phyloP scores from a whole-genome alignment of 129 eudicot genomes.

The Logfia minima region DNA sequence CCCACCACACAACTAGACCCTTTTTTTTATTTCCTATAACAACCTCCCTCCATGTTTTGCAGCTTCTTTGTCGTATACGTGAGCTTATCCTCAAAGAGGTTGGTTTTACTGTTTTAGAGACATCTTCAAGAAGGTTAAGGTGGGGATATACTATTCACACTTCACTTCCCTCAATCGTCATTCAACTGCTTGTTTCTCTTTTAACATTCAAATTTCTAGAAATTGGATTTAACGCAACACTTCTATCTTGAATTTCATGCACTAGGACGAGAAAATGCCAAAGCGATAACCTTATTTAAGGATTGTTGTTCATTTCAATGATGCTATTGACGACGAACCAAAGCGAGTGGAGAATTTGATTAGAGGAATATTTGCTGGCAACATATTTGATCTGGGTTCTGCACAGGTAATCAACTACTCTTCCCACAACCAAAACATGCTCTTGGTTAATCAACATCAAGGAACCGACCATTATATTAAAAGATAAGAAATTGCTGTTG shows the following conservation, averaged over 20 bases:
- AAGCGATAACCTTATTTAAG: constrained; percentile 84
- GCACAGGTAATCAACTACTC: constrained; percentile 62
- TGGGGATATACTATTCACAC: constrained; percentile 22
- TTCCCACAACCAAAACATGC: background rate
- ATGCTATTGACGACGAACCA: constrained; percentile 77
- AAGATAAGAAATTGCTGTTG: no score
- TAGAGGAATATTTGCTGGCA: constrained; percentile 97
- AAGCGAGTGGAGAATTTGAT: constrained; percentile 85
- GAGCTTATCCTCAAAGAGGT: constrained; percentile 93
- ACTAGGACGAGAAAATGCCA: constrained; percentile 95
- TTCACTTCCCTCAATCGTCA: no score
- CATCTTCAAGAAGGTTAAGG: constrained; percentile 97
- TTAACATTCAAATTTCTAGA: background rate
- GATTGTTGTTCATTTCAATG: constrained; percentile 73
- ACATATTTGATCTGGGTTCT: constrained; percentile 97
- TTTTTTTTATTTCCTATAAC: background rate
- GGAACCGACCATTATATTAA: background rate
- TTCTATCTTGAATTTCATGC: constrained; percentile 21
- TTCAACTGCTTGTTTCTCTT: no score
- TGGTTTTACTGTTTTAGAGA: constrained; percentile 98
- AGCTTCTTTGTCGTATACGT: constrained; percentile 94
- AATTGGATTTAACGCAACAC: background rate
- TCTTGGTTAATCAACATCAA: constrained; percentile 9
- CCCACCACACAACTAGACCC: background rate
- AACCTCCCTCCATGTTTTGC: background rate